Percentiles rank a stretch among this genome's conserved stretches.
Evolutionary conservation across 2,329 filamentous ascomycete species (phyloP).

Genomic region (Apiospora aurea): DNA sequence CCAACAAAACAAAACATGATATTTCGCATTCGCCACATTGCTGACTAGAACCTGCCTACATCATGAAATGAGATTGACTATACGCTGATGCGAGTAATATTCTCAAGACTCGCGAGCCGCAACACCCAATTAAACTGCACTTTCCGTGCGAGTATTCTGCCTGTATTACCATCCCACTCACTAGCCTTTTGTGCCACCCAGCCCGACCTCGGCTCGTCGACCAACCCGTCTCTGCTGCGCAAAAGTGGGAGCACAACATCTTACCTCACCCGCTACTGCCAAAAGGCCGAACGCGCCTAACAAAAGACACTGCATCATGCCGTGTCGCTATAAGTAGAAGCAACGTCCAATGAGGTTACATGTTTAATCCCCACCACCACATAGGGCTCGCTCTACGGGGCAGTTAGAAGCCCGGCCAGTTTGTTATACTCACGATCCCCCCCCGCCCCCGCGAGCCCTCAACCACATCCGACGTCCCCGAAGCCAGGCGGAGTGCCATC

Average conservation of each 20-base stretch:
- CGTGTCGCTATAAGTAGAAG: neutral
- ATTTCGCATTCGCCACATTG: neutral
- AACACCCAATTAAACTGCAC: neutral
- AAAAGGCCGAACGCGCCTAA: neutral
- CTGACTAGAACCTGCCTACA: neutral
- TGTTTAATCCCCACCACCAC: neutral
- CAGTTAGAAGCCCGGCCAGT: too few species aligned
- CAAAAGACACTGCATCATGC: neutral
- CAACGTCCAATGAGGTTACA: neutral
- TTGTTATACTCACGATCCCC: too few species aligned
- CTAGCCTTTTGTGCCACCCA: neutral
- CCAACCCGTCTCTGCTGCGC: neutral
- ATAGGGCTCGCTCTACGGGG: neutral
- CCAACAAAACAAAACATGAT: neutral
- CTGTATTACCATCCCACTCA: neutral
- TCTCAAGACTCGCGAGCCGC: neutral
- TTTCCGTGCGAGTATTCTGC: neutral
- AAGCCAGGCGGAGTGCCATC: neutral
- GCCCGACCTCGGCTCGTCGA: neutral
- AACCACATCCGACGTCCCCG: neutral
- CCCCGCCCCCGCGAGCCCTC: too few species aligned
- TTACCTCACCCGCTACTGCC: constrained; percentile 1
- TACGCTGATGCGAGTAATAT: neutral
- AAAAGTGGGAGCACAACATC: neutral
- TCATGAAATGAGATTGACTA: neutral